Conservation (phyloP, 306 rosid genomes). For the Cicer judaicum region DNA sequence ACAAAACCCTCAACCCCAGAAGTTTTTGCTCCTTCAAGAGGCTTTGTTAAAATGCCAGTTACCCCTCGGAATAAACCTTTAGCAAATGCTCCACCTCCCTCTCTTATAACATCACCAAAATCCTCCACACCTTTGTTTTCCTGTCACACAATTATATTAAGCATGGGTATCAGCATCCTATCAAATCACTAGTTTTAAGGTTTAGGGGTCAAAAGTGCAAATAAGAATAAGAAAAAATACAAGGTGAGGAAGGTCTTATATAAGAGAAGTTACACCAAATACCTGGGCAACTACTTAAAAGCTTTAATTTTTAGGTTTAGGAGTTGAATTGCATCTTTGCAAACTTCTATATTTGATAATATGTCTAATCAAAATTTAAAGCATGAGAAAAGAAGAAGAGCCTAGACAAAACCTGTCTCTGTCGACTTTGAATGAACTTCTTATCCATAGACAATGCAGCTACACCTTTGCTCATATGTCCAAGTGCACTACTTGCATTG, state of each 20-base stretch:
- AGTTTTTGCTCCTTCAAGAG: conserved; percentile 96
- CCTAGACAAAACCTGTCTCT: conserved; percentile 75
- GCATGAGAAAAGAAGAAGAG: conserved; percentile 28
- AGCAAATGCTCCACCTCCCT: conserved; percentile 98
- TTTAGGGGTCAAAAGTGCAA: neutral
- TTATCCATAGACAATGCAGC: conserved; percentile 98
- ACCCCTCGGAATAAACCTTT: conserved; percentile 99
- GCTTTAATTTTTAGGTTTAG: neutral
- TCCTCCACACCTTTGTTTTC: conserved; percentile 96
- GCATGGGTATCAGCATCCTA: conserved; percentile 35
- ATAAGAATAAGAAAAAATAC: conserved; percentile 19
- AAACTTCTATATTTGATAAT: neutral
- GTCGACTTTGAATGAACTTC: conserved; percentile 97
- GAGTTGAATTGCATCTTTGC: neutral
- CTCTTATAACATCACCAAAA: conserved; percentile 92
- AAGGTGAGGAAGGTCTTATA: neutral
- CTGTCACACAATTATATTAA: conserved; percentile 53
- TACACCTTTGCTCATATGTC: conserved; percentile 99
- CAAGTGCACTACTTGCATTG: conserved; percentile 99
- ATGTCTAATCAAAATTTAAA: conserved; percentile 20
- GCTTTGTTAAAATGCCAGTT: conserved; percentile 95
- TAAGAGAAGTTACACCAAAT: conserved; percentile 30
- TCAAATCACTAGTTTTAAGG: neutral
- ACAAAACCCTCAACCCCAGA: conserved; percentile 99
- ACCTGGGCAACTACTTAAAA: conserved; percentile 3